Evolutionary conservation across 148 eudicot species (phyloP).

Genomic region (Arbutus unedo): DNA sequence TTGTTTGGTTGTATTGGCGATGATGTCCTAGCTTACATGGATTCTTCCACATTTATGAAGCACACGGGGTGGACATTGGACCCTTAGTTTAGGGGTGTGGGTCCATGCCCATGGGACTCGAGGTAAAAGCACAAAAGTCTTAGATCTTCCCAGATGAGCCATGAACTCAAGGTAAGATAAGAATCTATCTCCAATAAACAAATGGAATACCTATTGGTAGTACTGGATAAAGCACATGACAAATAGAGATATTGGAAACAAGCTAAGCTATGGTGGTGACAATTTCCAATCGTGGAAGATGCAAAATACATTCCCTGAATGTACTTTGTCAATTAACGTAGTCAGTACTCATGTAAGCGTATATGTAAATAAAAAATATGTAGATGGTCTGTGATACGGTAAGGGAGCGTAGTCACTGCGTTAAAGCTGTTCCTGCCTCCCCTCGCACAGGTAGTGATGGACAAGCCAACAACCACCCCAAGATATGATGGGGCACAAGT

Average conservation of each 20-base stretch:
- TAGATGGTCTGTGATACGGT: background rate
- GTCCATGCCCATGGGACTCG: background rate
- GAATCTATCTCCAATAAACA: background rate
- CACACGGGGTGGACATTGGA: background rate
- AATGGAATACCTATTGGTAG: background rate
- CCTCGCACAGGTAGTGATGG: too few species aligned
- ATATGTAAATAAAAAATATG: background rate
- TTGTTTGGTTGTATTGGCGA: background rate
- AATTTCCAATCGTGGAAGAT: background rate
- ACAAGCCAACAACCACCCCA: too few species aligned
- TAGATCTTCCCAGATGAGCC: background rate
- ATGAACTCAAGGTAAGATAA: background rate
- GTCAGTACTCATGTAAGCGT: background rate
- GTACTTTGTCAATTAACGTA: background rate
- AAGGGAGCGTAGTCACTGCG: too few species aligned
- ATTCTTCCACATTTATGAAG: background rate
- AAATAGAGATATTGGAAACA: background rate
- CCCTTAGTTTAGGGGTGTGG: background rate
- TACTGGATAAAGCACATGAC: background rate
- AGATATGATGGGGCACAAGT: background rate
- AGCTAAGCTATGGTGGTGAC: background rate
- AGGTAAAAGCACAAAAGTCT: too few species aligned
- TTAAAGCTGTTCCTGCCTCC: too few species aligned
- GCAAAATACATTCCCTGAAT: background rate
- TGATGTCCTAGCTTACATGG: background rate